A percentile compares a stretch with the other conserved stretches of the same genome.
Conservation (phyloP, 257 asterid species). For the Petunia secreta region DNA sequence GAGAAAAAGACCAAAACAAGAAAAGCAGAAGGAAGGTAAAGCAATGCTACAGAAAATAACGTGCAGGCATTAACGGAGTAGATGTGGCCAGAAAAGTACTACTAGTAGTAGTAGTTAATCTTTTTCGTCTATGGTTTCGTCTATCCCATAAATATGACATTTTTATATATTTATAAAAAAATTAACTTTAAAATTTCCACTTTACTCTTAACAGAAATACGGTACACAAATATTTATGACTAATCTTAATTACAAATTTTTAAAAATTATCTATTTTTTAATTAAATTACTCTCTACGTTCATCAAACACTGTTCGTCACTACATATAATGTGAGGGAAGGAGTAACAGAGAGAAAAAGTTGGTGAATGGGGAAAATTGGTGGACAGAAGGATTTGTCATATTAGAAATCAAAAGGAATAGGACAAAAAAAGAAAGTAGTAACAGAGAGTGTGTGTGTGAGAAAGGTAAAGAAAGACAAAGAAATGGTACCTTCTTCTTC, state of each 20-base stretch:
- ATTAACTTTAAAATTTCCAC: too few species aligned
- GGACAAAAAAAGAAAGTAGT: not conserved
- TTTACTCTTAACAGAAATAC: too few species aligned
- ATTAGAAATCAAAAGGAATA: not conserved
- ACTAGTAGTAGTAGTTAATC: not conserved
- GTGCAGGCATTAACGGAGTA: slow-evolving; percentile 17
- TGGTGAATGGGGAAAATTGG: not conserved
- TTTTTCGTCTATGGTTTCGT: too few species aligned
- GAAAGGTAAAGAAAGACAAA: slow-evolving; percentile 35
- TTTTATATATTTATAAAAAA: too few species aligned
- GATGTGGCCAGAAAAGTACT: slow-evolving; percentile 27
- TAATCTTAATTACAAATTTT: too few species aligned
- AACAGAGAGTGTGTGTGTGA: not conserved
- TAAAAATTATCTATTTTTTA: too few species aligned
- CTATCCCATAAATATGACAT: too few species aligned
- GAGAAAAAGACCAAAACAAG: not conserved
- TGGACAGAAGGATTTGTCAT: not conserved
- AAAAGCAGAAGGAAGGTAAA: not conserved
- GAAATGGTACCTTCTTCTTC: slow-evolving; percentile 35
- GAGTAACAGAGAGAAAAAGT: not conserved
- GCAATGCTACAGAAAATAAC: not conserved
- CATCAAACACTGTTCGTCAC: not conserved
- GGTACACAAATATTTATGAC: too few species aligned
- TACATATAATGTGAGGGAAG: not conserved
- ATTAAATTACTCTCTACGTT: not conserved